A percentile compares a stretch with the other conserved stretches of the same genome.
Evolutionary conservation across 257 asterid genomes (phyloP).

Genomic region (Solanum clarkiae): DNA sequence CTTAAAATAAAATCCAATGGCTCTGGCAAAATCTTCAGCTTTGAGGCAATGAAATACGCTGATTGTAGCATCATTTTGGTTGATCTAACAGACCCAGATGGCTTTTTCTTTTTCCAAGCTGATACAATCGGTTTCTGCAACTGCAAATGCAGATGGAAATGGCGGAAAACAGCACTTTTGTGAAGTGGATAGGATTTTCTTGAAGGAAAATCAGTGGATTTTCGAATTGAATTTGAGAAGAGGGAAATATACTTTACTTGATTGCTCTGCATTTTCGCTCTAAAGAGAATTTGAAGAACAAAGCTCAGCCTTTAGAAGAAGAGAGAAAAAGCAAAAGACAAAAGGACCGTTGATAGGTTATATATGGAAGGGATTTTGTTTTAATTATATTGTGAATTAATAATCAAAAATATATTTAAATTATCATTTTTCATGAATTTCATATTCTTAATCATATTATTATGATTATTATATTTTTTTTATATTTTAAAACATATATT

Average conservation of each 20-base stretch:
- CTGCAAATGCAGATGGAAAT: background rate
- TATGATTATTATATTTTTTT: too few species aligned
- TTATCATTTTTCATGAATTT: background rate
- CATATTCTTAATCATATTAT: too few species aligned
- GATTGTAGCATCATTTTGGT: slow-evolving; percentile 39
- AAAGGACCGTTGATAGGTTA: background rate
- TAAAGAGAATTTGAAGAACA: background rate
- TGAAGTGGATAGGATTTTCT: background rate
- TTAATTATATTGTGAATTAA: too few species aligned
- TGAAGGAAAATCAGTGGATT: background rate
- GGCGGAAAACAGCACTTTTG: background rate
- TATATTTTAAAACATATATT: too few species aligned
- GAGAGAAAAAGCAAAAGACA: background rate
- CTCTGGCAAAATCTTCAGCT: slow-evolving; percentile 51
- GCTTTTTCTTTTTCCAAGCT: slow-evolving; percentile 20
- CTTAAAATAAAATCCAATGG: slow-evolving; percentile 41
- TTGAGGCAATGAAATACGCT: slow-evolving; percentile 54
- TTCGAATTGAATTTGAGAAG: background rate
- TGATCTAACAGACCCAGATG: slow-evolving; percentile 26
- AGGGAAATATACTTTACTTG: background rate
- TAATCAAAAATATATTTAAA: background rate
- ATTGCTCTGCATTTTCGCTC: background rate
- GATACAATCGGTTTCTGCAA: slow-evolving; percentile 15
- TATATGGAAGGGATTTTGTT: background rate
- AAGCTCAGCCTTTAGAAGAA: background rate